Evolutionary conservation across 257 asterid species (phyloP).

Genomic region (Datura wrightii): DNA sequence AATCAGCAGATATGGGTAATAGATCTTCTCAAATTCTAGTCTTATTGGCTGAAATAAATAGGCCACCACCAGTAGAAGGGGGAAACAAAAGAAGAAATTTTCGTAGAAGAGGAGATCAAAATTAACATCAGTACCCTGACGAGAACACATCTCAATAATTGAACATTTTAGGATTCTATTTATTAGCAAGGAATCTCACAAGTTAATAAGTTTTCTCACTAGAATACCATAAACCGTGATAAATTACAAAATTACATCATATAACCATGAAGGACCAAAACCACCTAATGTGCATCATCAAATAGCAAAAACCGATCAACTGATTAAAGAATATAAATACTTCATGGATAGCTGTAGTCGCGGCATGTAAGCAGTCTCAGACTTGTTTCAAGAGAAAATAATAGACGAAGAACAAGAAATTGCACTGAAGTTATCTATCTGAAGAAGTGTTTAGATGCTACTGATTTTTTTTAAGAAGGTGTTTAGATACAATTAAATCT

Average conservation of each 20-base stretch:
- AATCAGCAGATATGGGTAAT: slow-evolving; percentile 86
- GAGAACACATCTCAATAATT: slow-evolving; percentile 11
- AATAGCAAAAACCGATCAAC: slow-evolving; percentile 21
- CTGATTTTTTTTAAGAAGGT: background rate
- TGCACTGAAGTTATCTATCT: background rate
- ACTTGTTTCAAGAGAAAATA: background rate
- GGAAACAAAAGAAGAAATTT: slow-evolving; percentile 10
- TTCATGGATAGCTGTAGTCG: background rate
- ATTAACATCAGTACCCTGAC: background rate
- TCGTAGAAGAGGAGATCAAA: background rate
- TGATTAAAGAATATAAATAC: slow-evolving; percentile 3
- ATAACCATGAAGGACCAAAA: background rate
- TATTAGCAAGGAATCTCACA: slow-evolving; percentile 1
- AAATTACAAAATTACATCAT: slow-evolving; percentile 7
- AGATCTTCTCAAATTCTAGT: slow-evolving; percentile 97
- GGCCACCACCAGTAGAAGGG: slow-evolving; percentile 32
- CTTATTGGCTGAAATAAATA: slow-evolving; percentile 76
- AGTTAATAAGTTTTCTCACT: slow-evolving; percentile 1
- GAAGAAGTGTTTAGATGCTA: background rate
- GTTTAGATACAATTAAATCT: slow-evolving; percentile 3
- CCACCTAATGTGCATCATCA: slow-evolving; percentile 10
- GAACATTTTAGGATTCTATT: background rate
- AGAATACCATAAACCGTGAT: slow-evolving; percentile 8
- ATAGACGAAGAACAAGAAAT: background rate
- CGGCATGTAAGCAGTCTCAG: slow-evolving; percentile 21